phyloP scores from a whole-genome alignment of 257 asterid species.

The Henckelia pumila region DNA sequence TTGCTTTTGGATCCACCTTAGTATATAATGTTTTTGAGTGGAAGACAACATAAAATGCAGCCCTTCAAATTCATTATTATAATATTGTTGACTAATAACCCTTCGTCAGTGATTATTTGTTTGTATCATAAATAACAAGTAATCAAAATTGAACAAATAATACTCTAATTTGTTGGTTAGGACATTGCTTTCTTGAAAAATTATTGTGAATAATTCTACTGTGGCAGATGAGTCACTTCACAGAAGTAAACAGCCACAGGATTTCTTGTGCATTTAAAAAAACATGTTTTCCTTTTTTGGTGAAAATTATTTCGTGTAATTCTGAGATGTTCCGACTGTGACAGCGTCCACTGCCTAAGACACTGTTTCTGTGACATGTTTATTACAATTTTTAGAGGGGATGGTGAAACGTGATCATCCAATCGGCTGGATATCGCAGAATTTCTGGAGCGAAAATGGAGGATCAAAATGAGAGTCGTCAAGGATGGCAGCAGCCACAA shows the following conservation, averaged over 20 bases:
- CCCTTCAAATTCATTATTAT: slow-evolving; percentile 23
- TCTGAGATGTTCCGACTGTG: neutral
- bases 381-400: neutral
- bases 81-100: slow-evolving; percentile 29
- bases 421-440: slow-evolving; percentile 27
- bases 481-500: slow-evolving; percentile 38
- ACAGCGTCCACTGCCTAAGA: neutral
- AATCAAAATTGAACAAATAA: slow-evolving; percentile 23
- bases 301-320: slow-evolving; percentile 20
- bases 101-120: slow-evolving; percentile 28
- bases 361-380: neutral
- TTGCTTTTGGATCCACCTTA: slow-evolving; percentile 22
- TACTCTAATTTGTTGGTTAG: slow-evolving; percentile 34
- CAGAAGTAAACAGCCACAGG: neutral
- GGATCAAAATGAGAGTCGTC: slow-evolving; percentile 37
- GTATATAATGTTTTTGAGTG: slow-evolving; percentile 20
- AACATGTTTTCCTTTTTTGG: neutral
- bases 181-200: slow-evolving; percentile 30
- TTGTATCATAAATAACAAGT: slow-evolving; percentile 21
- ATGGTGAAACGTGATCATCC: neutral
- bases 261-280: slow-evolving; percentile 1
- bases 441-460: slow-evolving; percentile 33
- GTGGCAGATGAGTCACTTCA: neutral
- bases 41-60: slow-evolving; percentile 32
- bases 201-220: slow-evolving; percentile 15